Percentiles rank a stretch among this genome's conserved stretches.
Conservation (phyloP, 2,329 filamentous ascomycete species). For the Polychaeton citri region DNA sequence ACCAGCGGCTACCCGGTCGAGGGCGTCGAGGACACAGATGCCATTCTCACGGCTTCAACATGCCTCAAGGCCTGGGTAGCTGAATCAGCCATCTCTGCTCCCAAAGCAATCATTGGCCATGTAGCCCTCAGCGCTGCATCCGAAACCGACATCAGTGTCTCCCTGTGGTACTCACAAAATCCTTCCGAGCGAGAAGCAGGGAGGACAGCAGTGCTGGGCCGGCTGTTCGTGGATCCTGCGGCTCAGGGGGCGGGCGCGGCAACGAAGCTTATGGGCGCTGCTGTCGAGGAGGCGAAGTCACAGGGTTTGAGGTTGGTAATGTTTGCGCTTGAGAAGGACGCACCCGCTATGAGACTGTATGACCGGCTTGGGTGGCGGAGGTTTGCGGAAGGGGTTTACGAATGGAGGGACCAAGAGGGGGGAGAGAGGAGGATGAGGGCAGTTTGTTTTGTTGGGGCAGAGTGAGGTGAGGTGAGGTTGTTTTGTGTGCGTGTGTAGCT, state of each 20-base stretch:
- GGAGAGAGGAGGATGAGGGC: constrained; percentile 7
- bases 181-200: constrained; percentile 1
- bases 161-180: constrained; percentile 5
- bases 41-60: constrained; percentile 3
- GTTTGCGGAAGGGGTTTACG: constrained; percentile 6
- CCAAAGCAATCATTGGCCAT: constrained; percentile 11
- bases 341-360: constrained; percentile 12
- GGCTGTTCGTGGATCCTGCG: constrained; percentile 14
- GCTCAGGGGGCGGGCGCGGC: constrained; percentile 9
- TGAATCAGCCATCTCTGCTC: constrained; percentile 1
- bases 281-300: constrained; percentile 4
- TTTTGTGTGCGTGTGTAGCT: too few species aligned
- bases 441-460: constrained; percentile 5
- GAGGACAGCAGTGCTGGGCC: constrained; percentile 11
- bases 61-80: constrained; percentile 13
- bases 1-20: constrained; percentile 15
- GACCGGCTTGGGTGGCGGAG: constrained; percentile 11
- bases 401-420: constrained; percentile 4
- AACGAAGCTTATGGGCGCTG: constrained; percentile 8
- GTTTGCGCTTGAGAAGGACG: constrained; percentile 13
- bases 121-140: constrained; percentile 6
- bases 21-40: constrained; percentile 8
- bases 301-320: constrained; percentile 7
- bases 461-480: too few species aligned
- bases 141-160: constrained; percentile 9